Conservation (phyloP, 768 basidiomycete species). For the Suillus lakei region DNA sequence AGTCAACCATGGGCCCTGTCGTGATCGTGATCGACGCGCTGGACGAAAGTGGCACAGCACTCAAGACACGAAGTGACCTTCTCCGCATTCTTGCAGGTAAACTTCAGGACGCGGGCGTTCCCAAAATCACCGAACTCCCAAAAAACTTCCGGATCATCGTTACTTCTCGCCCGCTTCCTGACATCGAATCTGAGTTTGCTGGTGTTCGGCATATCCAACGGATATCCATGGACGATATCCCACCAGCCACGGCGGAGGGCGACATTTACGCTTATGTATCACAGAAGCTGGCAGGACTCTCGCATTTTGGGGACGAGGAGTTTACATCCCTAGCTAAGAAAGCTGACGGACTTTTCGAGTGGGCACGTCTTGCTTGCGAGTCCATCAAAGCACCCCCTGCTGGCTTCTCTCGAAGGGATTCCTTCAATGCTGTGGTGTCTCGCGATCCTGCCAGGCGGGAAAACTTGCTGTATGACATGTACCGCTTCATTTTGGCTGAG, state of each 20-base stretch:
- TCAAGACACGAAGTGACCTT: slow-evolving; percentile 10
- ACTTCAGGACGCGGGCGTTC: too few relatives aligned
- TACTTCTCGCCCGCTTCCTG: background rate
- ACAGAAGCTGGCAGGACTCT: background rate
- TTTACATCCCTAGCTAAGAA: background rate
- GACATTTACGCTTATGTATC: background rate
- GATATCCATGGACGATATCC: background rate
- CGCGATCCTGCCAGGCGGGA: background rate
- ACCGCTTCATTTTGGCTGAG: background rate
- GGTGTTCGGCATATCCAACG: background rate
- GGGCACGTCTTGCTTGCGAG: background rate
- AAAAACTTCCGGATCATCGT: slow-evolving; percentile 11
- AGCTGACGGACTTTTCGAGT: background rate
- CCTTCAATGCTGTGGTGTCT: background rate
- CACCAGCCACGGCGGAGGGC: background rate
- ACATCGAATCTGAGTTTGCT: background rate
- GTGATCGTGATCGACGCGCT: slow-evolving; percentile 31
- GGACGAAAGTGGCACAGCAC: slow-evolving; percentile 19
- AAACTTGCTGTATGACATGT: background rate
- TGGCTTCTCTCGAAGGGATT: background rate
- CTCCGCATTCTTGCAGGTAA: slow-evolving; percentile 12
- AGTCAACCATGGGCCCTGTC: slow-evolving; percentile 21
- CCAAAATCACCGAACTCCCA: slow-evolving; percentile 10
- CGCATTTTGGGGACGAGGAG: background rate
- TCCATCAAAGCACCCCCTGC: background rate